Base-by-base conservation (phyloP, 2,329 filamentous ascomycete species). In the Aspergillus fijiensis region DNA sequence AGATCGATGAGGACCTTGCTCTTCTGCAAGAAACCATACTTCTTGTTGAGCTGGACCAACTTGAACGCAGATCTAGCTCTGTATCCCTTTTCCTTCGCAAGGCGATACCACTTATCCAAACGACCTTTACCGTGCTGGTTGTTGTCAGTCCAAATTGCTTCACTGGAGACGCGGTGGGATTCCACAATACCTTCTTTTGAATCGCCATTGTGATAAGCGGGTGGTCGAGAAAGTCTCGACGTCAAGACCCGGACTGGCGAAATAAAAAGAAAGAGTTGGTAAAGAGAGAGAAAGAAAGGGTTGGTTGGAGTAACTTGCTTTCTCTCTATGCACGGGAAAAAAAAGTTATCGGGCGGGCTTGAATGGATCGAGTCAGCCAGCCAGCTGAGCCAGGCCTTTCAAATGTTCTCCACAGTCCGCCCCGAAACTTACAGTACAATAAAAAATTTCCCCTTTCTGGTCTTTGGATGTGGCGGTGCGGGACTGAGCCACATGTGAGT, bases 71-170 rank as follows among this genome's bases (percentile, higher is more conserved):
- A 93, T 84, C 95, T 87, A 63, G 95, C 94, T 72, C 95, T 85
- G 75, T 97, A 99, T 64, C 95, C 95, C 79, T 97, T 98, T 77
- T 99, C 95, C 79, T 99, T 99, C 63, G 95, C 95, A 71, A 98
- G 88, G 76, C 93, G 94, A 80, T 98, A 99, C 91, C 93, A 98
- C 80, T 98, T 97, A 80, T 99, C 95, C 72, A 97, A 84, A 86
- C 94, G 93, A 78, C 94, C 94, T 82, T 98, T 98, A 80, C 92
- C 94, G 81, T 96, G 90, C 85, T 85, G 67, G 59, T 61, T 57
- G 59, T 21, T 50, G 65, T 76, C 59, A 80, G 70, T 72, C 74
- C 42, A 45, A 50, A 52, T 49, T 12, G 50, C 25, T 33, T 42
- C n/a, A 11, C 31, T 57, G 49, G 48, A 31, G 4, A 50, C 35